Conservation (phyloP, 2,329 filamentous ascomycete genomes). For the Fusarium sororula region DNA sequence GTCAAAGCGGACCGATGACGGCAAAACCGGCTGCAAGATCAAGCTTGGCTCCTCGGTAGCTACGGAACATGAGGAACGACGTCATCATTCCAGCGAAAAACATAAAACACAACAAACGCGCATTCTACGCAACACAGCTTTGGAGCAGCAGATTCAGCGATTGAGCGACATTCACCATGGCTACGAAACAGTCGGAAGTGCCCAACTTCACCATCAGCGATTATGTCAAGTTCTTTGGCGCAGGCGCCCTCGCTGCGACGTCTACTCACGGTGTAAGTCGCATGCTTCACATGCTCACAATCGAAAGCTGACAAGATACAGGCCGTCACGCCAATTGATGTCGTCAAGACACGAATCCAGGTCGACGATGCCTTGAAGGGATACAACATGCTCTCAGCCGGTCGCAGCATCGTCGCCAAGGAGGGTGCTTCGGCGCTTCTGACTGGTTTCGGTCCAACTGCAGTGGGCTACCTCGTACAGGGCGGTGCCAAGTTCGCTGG, state of each 20-base stretch:
- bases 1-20: constrained; percentile 30
- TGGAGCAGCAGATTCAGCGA: not conserved
- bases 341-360: constrained; percentile 92
- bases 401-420: constrained; percentile 78
- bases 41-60: constrained; percentile 24
- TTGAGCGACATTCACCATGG: constrained; percentile 28
- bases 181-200: constrained; percentile 43
- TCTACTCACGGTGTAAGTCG: constrained; percentile 59
- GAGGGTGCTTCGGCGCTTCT: constrained; percentile 83
- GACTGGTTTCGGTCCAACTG: constrained; percentile 86
- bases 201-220: constrained; percentile 54
- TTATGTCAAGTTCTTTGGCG: constrained; percentile 63
- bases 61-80: constrained; percentile 17
- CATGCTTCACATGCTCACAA: not conserved
- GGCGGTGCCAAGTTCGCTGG: constrained; percentile 91
- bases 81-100: constrained; percentile 20
- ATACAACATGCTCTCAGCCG: constrained; percentile 81
- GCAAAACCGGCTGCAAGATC: constrained; percentile 9
- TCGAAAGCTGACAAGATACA: constrained; percentile 41
- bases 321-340: constrained; percentile 66
- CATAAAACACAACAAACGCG: constrained; percentile 26
- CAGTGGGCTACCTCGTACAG: constrained; percentile 88
- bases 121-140: not conserved
- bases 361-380: constrained; percentile 89
- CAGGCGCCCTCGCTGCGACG: constrained; percentile 62